Conservation (phyloP, 768 basidiomycete species). For the Rhodotorula toruloides region DNA sequence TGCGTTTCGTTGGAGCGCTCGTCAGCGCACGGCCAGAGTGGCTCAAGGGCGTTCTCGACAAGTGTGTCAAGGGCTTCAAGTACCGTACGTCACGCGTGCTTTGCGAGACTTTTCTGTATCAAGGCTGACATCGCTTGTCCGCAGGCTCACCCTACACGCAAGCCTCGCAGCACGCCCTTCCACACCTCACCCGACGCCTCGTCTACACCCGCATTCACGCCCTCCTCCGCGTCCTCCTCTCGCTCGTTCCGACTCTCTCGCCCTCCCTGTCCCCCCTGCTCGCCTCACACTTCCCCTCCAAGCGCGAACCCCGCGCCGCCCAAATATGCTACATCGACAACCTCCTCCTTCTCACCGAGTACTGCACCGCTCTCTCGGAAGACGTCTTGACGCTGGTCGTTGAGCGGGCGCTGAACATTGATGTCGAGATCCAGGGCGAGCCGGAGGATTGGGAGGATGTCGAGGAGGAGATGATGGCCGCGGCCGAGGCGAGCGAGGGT, state of each 20-base stretch:
- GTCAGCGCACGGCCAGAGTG: constrained; percentile 89
- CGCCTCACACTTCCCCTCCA: constrained; percentile 82
- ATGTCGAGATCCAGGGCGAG: constrained; percentile 97
- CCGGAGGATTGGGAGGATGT: constrained; percentile 80
- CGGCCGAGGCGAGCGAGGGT: constrained; percentile 53
- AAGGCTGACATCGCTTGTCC: background rate
- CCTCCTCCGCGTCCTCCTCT: constrained; percentile 77
- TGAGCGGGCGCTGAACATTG: constrained; percentile 91
- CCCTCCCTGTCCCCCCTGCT: constrained; percentile 80
- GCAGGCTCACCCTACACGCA: constrained; percentile 35
- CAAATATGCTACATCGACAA: constrained; percentile 91
- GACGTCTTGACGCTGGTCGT: constrained; percentile 79
- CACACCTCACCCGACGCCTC: constrained; percentile 62
- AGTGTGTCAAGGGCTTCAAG: constrained; percentile 77
- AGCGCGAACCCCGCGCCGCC: constrained; percentile 70
- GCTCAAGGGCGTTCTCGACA: constrained; percentile 72
- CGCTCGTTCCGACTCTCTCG: constrained; percentile 84
- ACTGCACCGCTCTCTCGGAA: constrained; percentile 78
- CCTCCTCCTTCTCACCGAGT: constrained; percentile 69
- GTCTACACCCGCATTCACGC: constrained; percentile 82
- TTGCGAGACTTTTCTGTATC: no score
- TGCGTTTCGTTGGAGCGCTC: constrained; percentile 82
- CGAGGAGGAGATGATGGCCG: constrained; percentile 45
- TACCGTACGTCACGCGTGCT: constrained; percentile 60
- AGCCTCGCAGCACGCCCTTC: constrained; percentile 22